These are phyloP conservation scores for Warburgia ugandensis DNA, from an alignment of 164 flowering plant species.

Conservation along the genomic window DNA sequence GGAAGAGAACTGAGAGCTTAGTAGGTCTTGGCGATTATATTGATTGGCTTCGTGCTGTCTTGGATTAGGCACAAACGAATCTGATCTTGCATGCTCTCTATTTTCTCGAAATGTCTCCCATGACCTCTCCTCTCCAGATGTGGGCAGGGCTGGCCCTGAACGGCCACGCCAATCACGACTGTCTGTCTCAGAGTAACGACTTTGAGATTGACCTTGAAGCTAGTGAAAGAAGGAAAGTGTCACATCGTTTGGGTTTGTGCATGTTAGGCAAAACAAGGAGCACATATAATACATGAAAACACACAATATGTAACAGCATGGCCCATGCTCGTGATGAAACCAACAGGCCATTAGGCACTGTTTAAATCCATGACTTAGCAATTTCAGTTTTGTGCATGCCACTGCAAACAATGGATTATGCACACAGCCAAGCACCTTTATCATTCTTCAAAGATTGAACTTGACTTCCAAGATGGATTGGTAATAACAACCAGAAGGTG, in stretches of 20 bases:
- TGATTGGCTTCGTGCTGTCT: constrained; percentile 51
- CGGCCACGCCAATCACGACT: constrained; percentile 92
- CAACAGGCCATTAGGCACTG: too few relatives aligned
- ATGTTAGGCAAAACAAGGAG: not conserved
- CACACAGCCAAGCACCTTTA: too few relatives aligned
- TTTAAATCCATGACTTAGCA: too few relatives aligned
- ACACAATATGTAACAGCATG: too few relatives aligned
- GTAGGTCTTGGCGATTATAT: constrained; percentile 52
- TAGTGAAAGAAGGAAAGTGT: constrained; percentile 9
- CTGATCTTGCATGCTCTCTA: constrained; percentile 35
- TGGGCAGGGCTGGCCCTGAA: constrained; percentile 38
- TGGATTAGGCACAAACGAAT: constrained; percentile 17
- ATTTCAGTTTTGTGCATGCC: too few relatives aligned
- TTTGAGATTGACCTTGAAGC: constrained; percentile 43
- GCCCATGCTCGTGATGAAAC: too few relatives aligned
- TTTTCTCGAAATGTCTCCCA: constrained; percentile 57
- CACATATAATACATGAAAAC: not conserved
- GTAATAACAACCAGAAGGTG: too few relatives aligned
- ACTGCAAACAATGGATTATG: too few relatives aligned
- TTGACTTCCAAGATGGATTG: too few relatives aligned
- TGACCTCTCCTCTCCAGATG: constrained; percentile 61
- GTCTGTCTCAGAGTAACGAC: constrained; percentile 75
- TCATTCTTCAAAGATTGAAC: too few relatives aligned
- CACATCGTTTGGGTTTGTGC: too few relatives aligned
- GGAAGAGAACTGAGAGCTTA: constrained; percentile 41